Evolutionary conservation across 2,329 filamentous ascomycete genomes (phyloP).

Genomic region (Curvularia hawaiiensis): DNA sequence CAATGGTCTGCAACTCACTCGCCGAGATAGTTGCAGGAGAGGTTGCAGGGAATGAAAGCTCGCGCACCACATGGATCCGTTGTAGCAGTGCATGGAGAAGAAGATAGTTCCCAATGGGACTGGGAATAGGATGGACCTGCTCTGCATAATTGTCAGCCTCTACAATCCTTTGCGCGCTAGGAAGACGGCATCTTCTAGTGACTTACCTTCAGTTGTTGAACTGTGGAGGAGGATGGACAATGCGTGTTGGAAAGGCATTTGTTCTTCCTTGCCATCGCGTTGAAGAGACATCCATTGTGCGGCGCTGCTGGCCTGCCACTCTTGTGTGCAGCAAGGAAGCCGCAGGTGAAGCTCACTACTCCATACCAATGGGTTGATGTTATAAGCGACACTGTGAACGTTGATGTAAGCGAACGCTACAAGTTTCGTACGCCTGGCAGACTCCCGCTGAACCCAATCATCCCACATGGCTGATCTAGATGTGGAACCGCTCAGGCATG

Average conservation of each 20-base stretch:
- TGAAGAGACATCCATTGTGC: constrained; percentile 34
- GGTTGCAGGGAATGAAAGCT: constrained; percentile 31
- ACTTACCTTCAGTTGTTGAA: constrained; percentile 12
- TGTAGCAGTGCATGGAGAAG: constrained; percentile 39
- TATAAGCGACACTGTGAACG: constrained; percentile 41
- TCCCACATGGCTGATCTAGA: constrained; percentile 36
- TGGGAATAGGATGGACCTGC: constrained; percentile 34
- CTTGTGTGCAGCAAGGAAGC: constrained; percentile 33
- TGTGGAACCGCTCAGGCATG: constrained; percentile 12
- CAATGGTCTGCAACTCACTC: constrained; percentile 29
- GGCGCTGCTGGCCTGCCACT: constrained; percentile 35
- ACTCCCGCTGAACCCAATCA: constrained; percentile 38
- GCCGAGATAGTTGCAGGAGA: constrained; percentile 26
- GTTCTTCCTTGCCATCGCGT: constrained; percentile 30
- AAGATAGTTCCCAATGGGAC: constrained; percentile 40
- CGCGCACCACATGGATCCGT: constrained; percentile 36
- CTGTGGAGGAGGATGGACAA: constrained; percentile 34
- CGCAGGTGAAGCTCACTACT: constrained; percentile 36
- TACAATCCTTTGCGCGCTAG: neutral
- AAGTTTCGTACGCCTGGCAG: constrained; percentile 38
- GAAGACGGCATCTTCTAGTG: neutral
- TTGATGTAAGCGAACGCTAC: constrained; percentile 42
- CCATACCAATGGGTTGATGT: constrained; percentile 38
- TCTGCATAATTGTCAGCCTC: constrained; percentile 4
- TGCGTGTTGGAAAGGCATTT: constrained; percentile 38